Evolutionary conservation across 129 eudicot genomes (phyloP).

Genomic region (Mikania micrantha): DNA sequence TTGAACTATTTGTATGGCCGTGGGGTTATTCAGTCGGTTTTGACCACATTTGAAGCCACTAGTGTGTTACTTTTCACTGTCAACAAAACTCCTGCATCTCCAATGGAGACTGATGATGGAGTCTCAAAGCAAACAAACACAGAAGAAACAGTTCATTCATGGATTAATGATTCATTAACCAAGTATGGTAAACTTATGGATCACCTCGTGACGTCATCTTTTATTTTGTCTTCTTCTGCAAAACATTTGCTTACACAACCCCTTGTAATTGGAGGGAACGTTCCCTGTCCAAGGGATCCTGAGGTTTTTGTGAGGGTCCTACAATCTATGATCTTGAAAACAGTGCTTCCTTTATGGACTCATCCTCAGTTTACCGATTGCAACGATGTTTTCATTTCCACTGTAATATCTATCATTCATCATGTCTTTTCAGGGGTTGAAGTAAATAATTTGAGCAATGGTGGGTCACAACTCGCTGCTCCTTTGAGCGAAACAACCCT

Average conservation of each 20-base stretch:
- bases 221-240: conserved; percentile 74
- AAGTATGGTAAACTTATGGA: conserved; percentile 89
- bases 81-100: conserved; percentile 79
- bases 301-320: conserved; percentile 84
- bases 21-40: conserved; percentile 73
- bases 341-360: conserved; percentile 83
- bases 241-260: conserved; percentile 92
- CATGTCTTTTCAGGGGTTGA: conserved; percentile 91
- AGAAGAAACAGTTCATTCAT: conserved; percentile 53
- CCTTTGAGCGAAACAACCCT: conserved; percentile 89
- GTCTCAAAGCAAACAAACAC: conserved; percentile 30
- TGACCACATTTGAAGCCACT: conserved; percentile 94
- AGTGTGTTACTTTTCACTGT: conserved; percentile 81
- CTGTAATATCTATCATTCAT: conserved; percentile 60
- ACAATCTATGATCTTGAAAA: conserved; percentile 80
- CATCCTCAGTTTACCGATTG: conserved; percentile 77
- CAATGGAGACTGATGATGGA: conserved; percentile 94
- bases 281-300: conserved; percentile 71
- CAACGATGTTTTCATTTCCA: conserved; percentile 62
- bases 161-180: conserved; percentile 75
- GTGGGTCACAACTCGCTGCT: conserved; percentile 55
- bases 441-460: conserved; percentile 54
- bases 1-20: conserved; percentile 76
- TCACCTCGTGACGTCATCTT: conserved; percentile 83
- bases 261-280: conserved; percentile 44